Conservation (phyloP, 169 alveolate species). For the Plasmodium inui region DNA sequence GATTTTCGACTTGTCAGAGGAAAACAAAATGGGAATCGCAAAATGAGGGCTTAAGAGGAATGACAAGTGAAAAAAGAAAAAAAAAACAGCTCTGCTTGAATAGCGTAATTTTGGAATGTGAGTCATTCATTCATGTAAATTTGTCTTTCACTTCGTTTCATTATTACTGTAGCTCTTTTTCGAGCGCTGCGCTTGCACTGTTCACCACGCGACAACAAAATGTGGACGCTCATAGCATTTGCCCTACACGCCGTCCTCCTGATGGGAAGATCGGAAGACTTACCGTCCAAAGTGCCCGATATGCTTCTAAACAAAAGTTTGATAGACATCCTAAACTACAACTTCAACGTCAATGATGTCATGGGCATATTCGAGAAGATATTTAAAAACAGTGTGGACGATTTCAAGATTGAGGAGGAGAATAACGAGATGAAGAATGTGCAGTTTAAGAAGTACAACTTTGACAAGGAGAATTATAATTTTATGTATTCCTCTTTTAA, state of each 20-base stretch:
- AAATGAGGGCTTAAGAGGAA: neutral
- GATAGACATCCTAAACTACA: constrained; percentile 30
- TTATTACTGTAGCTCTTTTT: neutral
- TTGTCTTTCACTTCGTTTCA: neutral
- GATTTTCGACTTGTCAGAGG: neutral
- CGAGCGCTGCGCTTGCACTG: neutral
- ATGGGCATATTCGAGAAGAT: constrained; percentile 62
- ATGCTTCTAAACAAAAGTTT: constrained; percentile 44
- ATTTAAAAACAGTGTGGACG: constrained; percentile 53
- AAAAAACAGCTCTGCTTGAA: neutral
- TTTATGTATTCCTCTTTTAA: constrained; percentile 31
- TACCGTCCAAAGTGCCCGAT: neutral
- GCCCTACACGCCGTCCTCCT: neutral
- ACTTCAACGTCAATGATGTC: constrained; percentile 51
- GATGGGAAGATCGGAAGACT: constrained; percentile 7
- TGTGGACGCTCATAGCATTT: neutral
- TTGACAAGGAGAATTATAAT: constrained; percentile 28
- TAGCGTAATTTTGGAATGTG: neutral
- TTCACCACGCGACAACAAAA: neutral
- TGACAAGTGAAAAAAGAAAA: neutral
- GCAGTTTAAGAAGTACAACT: constrained; percentile 24
- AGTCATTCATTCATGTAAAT: neutral
- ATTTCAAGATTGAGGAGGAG: constrained; percentile 59
- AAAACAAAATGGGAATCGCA: constrained; percentile 6
- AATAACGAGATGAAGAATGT: constrained; percentile 33